Evolutionary conservation across 371 early-diverging fungal species (phyloP), one percentile per base, ranked within the genome.

Genomic region (Dichotomocladium elegans): DNA sequence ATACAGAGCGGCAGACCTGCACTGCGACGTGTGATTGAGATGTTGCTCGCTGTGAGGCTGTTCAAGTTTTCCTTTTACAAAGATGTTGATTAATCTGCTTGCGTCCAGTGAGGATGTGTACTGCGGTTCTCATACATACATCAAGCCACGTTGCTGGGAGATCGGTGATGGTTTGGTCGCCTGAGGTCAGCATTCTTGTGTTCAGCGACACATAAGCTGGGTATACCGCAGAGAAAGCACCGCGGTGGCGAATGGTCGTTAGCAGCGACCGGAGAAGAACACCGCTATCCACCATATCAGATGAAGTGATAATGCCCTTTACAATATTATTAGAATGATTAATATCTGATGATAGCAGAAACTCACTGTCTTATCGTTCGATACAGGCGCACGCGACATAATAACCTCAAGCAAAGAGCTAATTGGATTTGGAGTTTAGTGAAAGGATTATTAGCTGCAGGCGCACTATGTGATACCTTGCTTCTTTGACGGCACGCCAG

Each of bases 11-110:
- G 97, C 33, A 94, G 74, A 3, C 96, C 96, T 1, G 92, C 97
- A 55, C 91, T 90, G 26, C 97, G 85, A n/a, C 96, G 82, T 1
- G 97, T 96, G n/a, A 94, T 88, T 0, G 94, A 94, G 19, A 94
- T 77, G 28, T 74, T 68, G 35, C 72, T 82, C 4, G 76, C 73
- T n/a, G 72, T 62, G 10, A 86, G 66, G 14, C 77, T 68, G 10
- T 71, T 69, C 10, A 85, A 54, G 47, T 74, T 69, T 33, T 69
- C 67, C 65, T 80, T 51, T 24, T 8, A 10, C n/a, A 37, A 21
- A 10, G 34, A 30, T n/a, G 22, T 29, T 14, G 22, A 22, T 31
- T 40, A 24, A 15, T 15, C 12, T 3, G 12, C 28, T 2, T n/a
- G 4, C 19, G 14, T 43, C 24, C 21, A 11, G 17, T 53, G 21